Evolutionary conservation across 2,329 filamentous ascomycete genomes (phyloP), one percentile per base, ranked within the genome.

Genomic region (Xylaria sp.): DNA sequence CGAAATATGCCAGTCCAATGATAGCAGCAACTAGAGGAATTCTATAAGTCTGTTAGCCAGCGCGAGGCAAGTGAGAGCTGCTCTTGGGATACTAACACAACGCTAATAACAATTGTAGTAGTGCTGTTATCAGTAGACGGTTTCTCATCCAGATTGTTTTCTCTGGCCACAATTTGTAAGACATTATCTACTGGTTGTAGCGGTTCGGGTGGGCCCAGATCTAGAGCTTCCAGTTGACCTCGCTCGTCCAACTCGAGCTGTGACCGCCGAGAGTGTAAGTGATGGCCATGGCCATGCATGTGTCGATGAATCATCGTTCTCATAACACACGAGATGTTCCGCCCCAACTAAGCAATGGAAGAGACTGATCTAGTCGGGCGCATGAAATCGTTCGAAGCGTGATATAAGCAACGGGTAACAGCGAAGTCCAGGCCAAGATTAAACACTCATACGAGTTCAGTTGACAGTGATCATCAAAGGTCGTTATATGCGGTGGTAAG

Each of bases 21-120:
- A 91, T 79, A 23, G 92, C 91, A 69, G 88, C 83, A 36, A 90
- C 83, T 56, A 97, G 78, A 0, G 96, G 94, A 63, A 98, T 89
- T 51, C 94, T 98, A 77, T 6, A 62, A 55, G 60, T 5, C 13
- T 33, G 68, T 75, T 63, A 78, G 75, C 60, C 15, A 71, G 41
- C n/a, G 10, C 18, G 9, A 23, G 62, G 43, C 58, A 33, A 4
- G n/a, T n/a, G n/a, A n/a, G 52, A 9, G 2, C 52, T 5, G 3
- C 13, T 12, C n/a, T 23, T 36, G 23, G 1, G 25, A 28, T 72
- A 88, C 92, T 83, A 89, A 94, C 91, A 88, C 86, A 70, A 92
- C 85, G 76, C 90, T 90, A 71, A 96, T 91, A 7, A 91, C 87
- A 52, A 94, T 74, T 3, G 87, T 90, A 60, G 87, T 86, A n/a